These are phyloP conservation scores for Hyparrhenia diplandra DNA, from an alignment of 176 grass and related monocot genomes.

Conservation along the genomic window DNA sequence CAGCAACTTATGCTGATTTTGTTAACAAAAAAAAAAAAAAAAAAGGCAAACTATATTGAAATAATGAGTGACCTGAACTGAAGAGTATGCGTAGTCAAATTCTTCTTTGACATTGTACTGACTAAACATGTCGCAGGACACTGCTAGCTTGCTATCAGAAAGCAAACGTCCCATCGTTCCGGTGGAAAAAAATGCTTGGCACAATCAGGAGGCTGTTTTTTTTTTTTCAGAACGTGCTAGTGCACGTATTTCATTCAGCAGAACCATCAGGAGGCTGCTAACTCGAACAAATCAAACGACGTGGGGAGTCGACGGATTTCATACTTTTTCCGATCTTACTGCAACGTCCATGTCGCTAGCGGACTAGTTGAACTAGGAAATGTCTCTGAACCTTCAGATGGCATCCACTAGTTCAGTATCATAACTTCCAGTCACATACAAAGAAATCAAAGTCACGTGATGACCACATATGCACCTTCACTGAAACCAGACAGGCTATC, in stretches of 20 bases:
- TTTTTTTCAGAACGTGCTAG: too few relatives aligned
- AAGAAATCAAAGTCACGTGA: conserved; percentile 6
- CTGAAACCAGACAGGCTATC: background rate
- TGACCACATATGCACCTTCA: background rate
- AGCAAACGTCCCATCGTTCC: background rate
- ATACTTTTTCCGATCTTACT: background rate
- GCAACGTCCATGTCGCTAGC: background rate
- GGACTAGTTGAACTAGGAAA: background rate
- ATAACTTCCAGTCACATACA: background rate
- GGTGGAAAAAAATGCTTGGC: too few relatives aligned
- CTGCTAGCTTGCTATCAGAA: background rate
- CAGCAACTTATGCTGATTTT: background rate
- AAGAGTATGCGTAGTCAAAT: background rate
- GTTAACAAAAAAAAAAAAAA: too few relatives aligned
- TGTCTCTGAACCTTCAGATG: background rate
- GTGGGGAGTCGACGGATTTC: background rate
- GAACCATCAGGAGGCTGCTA: background rate
- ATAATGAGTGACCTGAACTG: background rate
- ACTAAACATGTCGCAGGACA: background rate
- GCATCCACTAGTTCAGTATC: background rate
- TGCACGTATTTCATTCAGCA: too few relatives aligned
- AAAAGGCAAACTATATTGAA: too few relatives aligned
- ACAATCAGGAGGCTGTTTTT: too few relatives aligned
- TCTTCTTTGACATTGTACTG: background rate
- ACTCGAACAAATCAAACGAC: background rate